Evolutionary conservation across 306 rosid genomes (phyloP), one percentile per base, ranked within the genome.

Genomic region (Cicer bijugum): DNA sequence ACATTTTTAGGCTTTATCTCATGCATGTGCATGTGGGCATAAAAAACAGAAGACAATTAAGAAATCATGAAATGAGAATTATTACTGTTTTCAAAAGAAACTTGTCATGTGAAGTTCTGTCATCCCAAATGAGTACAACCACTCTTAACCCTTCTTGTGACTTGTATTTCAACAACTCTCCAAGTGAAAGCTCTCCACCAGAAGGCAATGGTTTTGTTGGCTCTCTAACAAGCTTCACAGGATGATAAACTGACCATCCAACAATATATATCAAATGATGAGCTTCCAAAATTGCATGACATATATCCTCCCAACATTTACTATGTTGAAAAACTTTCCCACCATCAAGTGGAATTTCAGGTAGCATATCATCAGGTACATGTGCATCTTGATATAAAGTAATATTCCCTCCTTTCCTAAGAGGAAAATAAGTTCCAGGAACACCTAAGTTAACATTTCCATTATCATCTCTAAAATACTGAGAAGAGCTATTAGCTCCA

Each of bases 341-440:
- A 47, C 37, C 85, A 17, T 82, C 92, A 7, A 88, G 83, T 66
- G 57, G 7, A 83, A 90, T 90, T 9, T 86, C 77, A 19, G 96
- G 92, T 35, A 88, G 72, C 85, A 80, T 72, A 5, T 40, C 84
- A 50, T 84, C 75, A 0, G 87, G 88, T 7, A 88, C 80, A 78
- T 90, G 96, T 33, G 96, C 96, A 67, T 90, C 96, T 78, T 90
- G 96, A 75, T 88, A 90, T 23, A 90, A 79, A 20, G 89, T 90
- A 70, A 90, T 89, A 66, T 2, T 81, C 67, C 96, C 89, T 55
- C 88, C 96, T 84, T 72, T 88, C 15, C 92, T 75, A 2, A 79
- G 88, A 12, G 96, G 92, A 19, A 90, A 90, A 69, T 86, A 90
- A 12, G 96, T 74, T 15, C 80, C 82, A n/a, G 85, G 85, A 81